Evolutionary conservation across 257 asterid genomes (phyloP).

Genomic region (Nicotiana obtusifolia): DNA sequence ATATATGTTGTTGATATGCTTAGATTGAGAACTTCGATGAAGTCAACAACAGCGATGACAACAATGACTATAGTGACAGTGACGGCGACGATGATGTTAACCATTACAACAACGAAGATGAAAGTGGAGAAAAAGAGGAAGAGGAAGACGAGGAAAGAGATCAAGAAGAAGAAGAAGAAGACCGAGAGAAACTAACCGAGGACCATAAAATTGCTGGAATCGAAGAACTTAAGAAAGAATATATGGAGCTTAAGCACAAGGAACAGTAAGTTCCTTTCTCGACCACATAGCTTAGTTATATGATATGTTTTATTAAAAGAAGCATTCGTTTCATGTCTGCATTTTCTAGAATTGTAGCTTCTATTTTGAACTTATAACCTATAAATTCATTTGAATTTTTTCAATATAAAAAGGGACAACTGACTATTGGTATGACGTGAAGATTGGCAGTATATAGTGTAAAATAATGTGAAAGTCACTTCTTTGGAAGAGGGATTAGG

Average conservation of each 20-base stretch:
- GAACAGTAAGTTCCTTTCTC: slow-evolving; percentile 53
- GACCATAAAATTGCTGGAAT: slow-evolving; percentile 49
- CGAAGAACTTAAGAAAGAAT: slow-evolving; percentile 73
- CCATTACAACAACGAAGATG: slow-evolving; percentile 16
- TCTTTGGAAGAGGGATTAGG: too few relatives aligned
- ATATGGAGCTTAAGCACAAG: slow-evolving; percentile 45
- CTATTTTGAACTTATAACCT: background rate
- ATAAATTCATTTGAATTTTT: background rate
- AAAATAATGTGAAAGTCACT: too few relatives aligned
- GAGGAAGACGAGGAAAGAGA: slow-evolving; percentile 13
- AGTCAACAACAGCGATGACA: slow-evolving; percentile 11
- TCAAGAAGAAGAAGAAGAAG: slow-evolving; percentile 19
- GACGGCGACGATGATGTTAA: slow-evolving; percentile 9
- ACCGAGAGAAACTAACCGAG: slow-evolving; percentile 11
- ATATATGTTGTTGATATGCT: background rate
- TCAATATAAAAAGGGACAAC: too few relatives aligned
- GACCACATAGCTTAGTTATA: background rate
- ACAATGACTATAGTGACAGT: slow-evolving; percentile 8
- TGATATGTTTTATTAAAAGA: background rate
- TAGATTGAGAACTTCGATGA: slow-evolving; percentile 17
- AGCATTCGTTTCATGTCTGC: background rate
- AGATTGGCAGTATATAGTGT: too few relatives aligned
- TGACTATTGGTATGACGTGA: too few relatives aligned
- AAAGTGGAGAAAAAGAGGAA: slow-evolving; percentile 26
- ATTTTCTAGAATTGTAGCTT: background rate